Percentiles rank a stretch among this genome's conserved stretches.
phyloP scores from a whole-genome alignment of 768 basidiomycete species.

The Clavaria fumosa region DNA sequence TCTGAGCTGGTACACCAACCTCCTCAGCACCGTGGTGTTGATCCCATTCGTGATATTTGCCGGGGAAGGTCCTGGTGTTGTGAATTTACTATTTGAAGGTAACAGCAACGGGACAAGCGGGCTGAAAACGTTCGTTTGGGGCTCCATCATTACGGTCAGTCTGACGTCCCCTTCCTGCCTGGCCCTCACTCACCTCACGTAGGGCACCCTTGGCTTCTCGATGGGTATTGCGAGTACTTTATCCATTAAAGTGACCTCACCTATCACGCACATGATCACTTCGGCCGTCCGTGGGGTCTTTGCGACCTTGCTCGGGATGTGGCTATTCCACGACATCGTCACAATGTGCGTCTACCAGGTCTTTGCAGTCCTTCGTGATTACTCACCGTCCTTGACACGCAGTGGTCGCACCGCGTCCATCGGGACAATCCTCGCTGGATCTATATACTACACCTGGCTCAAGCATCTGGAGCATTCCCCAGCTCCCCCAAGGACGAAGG shows the following conservation, averaged over 20 bases:
- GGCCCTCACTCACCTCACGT: slow-evolving; percentile 2
- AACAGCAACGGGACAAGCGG: slow-evolving; percentile 28
- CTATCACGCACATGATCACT: slow-evolving; percentile 95
- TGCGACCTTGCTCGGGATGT: slow-evolving; percentile 71
- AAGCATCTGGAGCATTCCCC: slow-evolving; percentile 50
- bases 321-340: slow-evolving; percentile 69
- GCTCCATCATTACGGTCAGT: slow-evolving; percentile 64
- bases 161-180: not conserved
- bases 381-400: slow-evolving; percentile 6
- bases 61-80: slow-evolving; percentile 57
- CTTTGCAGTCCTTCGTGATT: not conserved
- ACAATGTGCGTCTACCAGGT: slow-evolving; percentile 39
- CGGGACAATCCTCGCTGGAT: slow-evolving; percentile 65
- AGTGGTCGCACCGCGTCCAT: slow-evolving; percentile 78
- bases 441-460: slow-evolving; percentile 78
- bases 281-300: slow-evolving; percentile 92
- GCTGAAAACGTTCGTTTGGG: slow-evolving; percentile 56
- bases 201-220: slow-evolving; percentile 83
- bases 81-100: slow-evolving; percentile 43
- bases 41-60: slow-evolving; percentile 56
- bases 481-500: too few species aligned
- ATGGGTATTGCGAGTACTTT: slow-evolving; percentile 89
- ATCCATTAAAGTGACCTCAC: slow-evolving; percentile 94
- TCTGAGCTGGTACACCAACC: slow-evolving; percentile 86
- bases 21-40: slow-evolving; percentile 59